Percentiles rank a stretch among this genome's conserved stretches.
Conservation (phyloP, 345 rosid species). For the Moringa oleifera region DNA sequence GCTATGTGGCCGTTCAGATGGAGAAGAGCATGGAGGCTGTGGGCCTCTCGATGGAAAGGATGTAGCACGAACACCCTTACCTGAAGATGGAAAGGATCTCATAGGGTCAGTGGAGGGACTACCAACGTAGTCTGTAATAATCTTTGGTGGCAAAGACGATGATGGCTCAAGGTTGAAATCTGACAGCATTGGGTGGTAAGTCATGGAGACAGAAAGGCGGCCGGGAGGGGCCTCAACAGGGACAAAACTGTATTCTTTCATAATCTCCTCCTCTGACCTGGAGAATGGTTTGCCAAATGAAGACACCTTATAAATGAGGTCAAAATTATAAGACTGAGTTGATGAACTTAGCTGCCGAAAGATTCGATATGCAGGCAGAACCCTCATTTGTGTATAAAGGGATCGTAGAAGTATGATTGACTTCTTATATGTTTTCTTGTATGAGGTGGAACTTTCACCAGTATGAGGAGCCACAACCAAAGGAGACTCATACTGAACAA, state of each 20-base stretch:
- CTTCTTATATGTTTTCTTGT: conserved; percentile 80
- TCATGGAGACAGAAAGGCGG: conserved; percentile 54
- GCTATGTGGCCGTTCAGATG: conserved; percentile 76
- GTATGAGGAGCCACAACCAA: conserved; percentile 32
- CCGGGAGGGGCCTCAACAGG: conserved; percentile 83
- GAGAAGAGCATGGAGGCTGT: conserved; percentile 40
- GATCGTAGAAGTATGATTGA: conserved; percentile 64
- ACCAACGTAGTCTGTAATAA: conserved; percentile 79
- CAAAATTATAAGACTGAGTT: conserved; percentile 48
- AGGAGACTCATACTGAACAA: conserved; percentile 65
- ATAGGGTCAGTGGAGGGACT: conserved; percentile 79
- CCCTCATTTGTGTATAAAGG: conserved; percentile 67
- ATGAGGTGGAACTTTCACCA: conserved; percentile 42
- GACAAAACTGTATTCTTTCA: conserved; percentile 58
- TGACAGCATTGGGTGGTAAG: conserved; percentile 57
- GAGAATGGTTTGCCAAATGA: conserved; percentile 66
- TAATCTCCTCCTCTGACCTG: conserved; percentile 45
- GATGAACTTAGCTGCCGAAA: conserved; percentile 65
- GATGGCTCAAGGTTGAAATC: conserved; percentile 64
- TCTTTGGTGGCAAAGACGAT: conserved; percentile 61
- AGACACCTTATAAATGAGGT: conserved; percentile 75
- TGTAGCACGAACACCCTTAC: conserved; percentile 40
- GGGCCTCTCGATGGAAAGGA: conserved; percentile 55
- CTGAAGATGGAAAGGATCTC: conserved; percentile 69
- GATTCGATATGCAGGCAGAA: conserved; percentile 71